phyloP scores from a whole-genome alignment of 306 rosid genomes.

The Lathyrus sativus region DNA sequence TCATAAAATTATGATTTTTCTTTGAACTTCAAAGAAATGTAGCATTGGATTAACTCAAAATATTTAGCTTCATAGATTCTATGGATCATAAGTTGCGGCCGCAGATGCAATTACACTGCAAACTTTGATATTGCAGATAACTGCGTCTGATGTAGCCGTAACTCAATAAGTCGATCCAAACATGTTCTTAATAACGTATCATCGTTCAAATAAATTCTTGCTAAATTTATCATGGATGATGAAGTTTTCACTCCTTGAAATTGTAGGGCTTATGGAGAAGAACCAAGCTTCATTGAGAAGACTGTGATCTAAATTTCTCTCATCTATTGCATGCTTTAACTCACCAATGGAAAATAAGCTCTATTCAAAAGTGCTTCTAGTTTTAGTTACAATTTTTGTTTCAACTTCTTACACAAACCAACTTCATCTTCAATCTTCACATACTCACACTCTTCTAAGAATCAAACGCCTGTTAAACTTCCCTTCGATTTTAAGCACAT shows the following conservation, averaged over 20 bases:
- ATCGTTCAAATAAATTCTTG: no score
- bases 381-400: conserved; percentile 42
- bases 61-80: not conserved
- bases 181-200: no score
- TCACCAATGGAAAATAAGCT: conserved; percentile 52
- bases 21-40: conserved; percentile 12
- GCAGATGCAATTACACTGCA: not conserved
- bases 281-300: conserved; percentile 22
- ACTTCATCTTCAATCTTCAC: conserved; percentile 51
- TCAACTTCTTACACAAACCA: conserved; percentile 49
- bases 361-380: conserved; percentile 39
- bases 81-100: not conserved
- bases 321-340: conserved; percentile 25
- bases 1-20: conserved; percentile 8
- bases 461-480: conserved; percentile 63
- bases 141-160: not conserved
- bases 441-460: conserved; percentile 61
- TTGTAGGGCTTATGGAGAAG: conserved; percentile 40
- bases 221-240: not conserved
- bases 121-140: not conserved
- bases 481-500: conserved; percentile 63
- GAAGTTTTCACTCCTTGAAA: conserved; percentile 17
- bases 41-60: conserved; percentile 7
- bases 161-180: no score
- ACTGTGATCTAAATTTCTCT: conserved; percentile 21